Evolutionary conservation across 2,329 filamentous ascomycete genomes (phyloP).

Genomic region (Lasiodiplodia gonubiensis): DNA sequence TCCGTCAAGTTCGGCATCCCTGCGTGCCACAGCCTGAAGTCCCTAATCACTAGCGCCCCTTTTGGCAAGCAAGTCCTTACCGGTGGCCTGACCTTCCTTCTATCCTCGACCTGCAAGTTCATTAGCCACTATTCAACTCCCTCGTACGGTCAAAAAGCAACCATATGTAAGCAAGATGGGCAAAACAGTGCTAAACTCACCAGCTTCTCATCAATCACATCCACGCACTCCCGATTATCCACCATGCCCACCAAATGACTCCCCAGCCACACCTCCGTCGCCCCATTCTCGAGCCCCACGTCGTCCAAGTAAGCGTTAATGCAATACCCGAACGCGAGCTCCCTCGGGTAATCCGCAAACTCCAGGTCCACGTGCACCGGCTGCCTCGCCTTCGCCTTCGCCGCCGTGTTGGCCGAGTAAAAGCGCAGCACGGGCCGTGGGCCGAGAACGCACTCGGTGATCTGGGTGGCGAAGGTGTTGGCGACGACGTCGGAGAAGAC

Average conservation of each 20-base stretch:
- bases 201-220: conserved; percentile 44
- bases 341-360: conserved; percentile 51
- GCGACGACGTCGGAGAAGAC: conserved; percentile 47
- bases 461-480: conserved; percentile 28
- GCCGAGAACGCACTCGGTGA: conserved; percentile 47
- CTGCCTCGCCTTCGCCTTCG: conserved; percentile 46
- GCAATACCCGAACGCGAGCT: conserved; percentile 61
- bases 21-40: conserved; percentile 67
- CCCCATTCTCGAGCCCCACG: conserved; percentile 59
- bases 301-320: conserved; percentile 60
- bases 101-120: conserved; percentile 42
- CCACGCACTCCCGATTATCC: background rate
- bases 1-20: conserved; percentile 65
- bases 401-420: conserved; percentile 50
- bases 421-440: conserved; percentile 47
- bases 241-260: conserved; percentile 54
- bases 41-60: conserved; percentile 63
- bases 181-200: conserved; percentile 30
- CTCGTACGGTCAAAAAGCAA: no score
- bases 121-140: background rate
- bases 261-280: conserved; percentile 65
- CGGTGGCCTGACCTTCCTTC: conserved; percentile 49
- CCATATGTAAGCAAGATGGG: no score
- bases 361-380: conserved; percentile 33
- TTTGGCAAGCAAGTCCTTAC: conserved; percentile 59